Evolutionary conservation across 108 stramenopile genomes (phyloP), one percentile per base, ranked within the genome.

Genomic region (Nannochloropsis granulata): DNA sequence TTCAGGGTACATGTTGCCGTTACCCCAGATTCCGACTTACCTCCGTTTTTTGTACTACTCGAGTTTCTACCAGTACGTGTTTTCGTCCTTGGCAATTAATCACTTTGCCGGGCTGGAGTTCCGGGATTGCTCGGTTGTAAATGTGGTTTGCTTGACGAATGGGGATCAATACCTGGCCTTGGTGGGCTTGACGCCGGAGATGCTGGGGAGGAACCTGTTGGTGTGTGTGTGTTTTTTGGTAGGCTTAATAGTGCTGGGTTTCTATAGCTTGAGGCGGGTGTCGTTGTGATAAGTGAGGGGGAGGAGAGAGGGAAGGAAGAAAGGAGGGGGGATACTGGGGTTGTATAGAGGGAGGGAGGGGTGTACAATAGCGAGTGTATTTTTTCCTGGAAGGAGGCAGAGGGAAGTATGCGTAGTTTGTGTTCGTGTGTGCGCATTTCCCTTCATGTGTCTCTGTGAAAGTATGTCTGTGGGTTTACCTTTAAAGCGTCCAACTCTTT

Each of bases 51-150:
- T 85, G 14, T 71, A 71, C 21, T 85, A 85, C 81, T 16, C 80
- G 23, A 25, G 24, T 45, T 46, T 46, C 44, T 85, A 80, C 46
- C 84, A 85, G 44, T 85, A 85, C 44, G 84, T 16, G 19, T 43
- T 85, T 44, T 34, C 80, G 24, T 42, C 81, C 13, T 43, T 85
- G 44, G 12, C 43, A 10, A 42, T 85, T 7, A 85, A 85, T 44
- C 79, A 85, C 43, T 85, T 85, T 26, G n/a, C 23, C n/a, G 84
- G 24, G 13, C 23, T 23, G 43, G 42, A 23, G 14, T 34, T 85
- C 81, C 25, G 25, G 13, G 82, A 43, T 19, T 82, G 82, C 1
- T 46, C 45, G 45, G 14, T 16, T 0, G 14, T 46, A 14, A 46
- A 46, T 16, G 13, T 16, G 0, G 13, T 46, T 16, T 46, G 45